These are phyloP conservation scores for Chenopodium berlandieri DNA, from an alignment of 148 eudicot species.

Conservation along the genomic window DNA sequence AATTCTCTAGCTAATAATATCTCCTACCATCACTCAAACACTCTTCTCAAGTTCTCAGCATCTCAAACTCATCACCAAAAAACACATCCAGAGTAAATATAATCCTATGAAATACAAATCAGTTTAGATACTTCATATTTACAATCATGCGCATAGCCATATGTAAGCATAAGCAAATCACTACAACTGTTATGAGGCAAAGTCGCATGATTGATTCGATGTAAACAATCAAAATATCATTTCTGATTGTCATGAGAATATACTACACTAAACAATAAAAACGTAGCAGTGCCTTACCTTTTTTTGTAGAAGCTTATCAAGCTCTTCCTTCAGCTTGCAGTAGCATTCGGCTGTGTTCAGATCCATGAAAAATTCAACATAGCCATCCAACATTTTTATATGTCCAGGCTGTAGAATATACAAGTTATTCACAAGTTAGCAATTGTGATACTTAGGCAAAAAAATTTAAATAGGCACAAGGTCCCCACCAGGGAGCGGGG, in stretches of 20 bases:
- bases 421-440: slow-evolving; percentile 7
- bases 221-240: not conserved
- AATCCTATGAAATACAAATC: not conserved
- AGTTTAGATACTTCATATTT: not conserved
- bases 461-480: not conserved
- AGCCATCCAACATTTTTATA: slow-evolving; percentile 85
- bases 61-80: no score
- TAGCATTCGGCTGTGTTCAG: slow-evolving; percentile 81
- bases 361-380: slow-evolving; percentile 96
- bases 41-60: not conserved
- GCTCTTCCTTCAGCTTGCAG: slow-evolving; percentile 84
- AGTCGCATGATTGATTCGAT: not conserved
- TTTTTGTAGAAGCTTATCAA: slow-evolving; percentile 66
- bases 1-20: not conserved
- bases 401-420: slow-evolving; percentile 64
- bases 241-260: not conserved
- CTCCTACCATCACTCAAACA: not conserved
- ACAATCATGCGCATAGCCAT: not conserved
- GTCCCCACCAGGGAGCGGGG: not conserved
- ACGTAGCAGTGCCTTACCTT: slow-evolving; percentile 42
- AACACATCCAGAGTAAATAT: not conserved
- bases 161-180: not conserved
- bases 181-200: not conserved
- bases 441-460: not conserved
- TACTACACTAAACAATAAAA: not conserved